Evolutionary conservation across 2,329 filamentous ascomycete species (phyloP).

Genomic region (Colletotrichum echinochloae): DNA sequence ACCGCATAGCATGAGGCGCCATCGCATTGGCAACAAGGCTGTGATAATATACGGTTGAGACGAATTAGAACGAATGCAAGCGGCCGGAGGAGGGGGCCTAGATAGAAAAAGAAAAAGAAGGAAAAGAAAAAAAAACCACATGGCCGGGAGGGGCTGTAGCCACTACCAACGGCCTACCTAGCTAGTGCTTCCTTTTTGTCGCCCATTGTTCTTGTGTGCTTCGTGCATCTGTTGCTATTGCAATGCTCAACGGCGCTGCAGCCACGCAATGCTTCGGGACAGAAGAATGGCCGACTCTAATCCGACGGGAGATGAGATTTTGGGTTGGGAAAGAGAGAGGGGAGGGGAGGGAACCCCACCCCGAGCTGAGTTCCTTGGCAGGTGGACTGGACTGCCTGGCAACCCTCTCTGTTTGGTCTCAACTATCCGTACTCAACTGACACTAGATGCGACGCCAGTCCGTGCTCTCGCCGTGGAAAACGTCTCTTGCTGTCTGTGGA

Average conservation of each 20-base stretch:
- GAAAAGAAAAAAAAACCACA: too few relatives aligned
- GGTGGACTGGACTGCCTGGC: conserved; percentile 2
- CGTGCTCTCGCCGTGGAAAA: conserved; percentile 37
- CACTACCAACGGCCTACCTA: conserved; percentile 30
- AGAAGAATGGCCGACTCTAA: conserved; percentile 11
- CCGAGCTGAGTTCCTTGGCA: not conserved
- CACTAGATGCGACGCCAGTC: conserved; percentile 37
- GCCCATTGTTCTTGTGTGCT: conserved; percentile 31
- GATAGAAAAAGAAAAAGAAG: too few relatives aligned
- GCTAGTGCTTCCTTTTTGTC: conserved; percentile 21
- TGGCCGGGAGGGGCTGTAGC: conserved; percentile 20
- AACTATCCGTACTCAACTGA: conserved; percentile 11
- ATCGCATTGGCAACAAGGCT: not conserved
- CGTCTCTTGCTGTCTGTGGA: conserved; percentile 24
- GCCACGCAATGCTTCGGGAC: conserved; percentile 23
- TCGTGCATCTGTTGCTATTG: conserved; percentile 26
- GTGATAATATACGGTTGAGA: conserved; percentile 29
- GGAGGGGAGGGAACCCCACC: not conserved
- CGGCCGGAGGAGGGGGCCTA: conserved; percentile 17
- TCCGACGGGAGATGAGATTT: conserved; percentile 16
- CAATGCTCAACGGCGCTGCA: conserved; percentile 35
- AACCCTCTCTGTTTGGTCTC: conserved; percentile 29
- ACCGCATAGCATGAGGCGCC: not conserved
- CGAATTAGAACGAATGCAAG: conserved; percentile 20
- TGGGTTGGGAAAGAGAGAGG: not conserved